Evolutionary conservation across 2,329 filamentous ascomycete species (phyloP).

Genomic region (Aureobasidium sp.): DNA sequence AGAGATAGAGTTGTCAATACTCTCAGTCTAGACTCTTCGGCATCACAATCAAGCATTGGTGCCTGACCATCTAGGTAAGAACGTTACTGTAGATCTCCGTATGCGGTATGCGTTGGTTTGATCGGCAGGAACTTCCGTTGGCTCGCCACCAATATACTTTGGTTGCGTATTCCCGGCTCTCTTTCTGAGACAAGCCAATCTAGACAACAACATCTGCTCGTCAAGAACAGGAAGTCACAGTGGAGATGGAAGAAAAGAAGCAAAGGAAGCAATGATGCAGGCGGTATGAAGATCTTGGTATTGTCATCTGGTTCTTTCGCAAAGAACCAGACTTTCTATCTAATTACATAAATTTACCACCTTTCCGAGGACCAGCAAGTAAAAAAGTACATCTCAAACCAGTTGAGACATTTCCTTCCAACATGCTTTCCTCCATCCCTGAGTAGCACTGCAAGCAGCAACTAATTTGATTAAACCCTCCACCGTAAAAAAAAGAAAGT

Average conservation of each 20-base stretch:
- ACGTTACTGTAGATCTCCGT: background rate
- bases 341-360: slow-evolving; percentile 1
- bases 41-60: background rate
- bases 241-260: background rate
- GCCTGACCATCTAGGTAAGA: background rate
- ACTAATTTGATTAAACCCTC: background rate
- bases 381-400: background rate
- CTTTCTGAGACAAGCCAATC: background rate
- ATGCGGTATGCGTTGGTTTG: background rate
- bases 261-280: background rate
- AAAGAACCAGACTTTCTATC: background rate
- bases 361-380: background rate
- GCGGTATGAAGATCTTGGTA: slow-evolving; percentile 1
- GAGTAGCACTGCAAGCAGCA: background rate
- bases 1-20: background rate
- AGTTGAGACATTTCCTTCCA: background rate
- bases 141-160: background rate
- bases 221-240: background rate
- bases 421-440: background rate
- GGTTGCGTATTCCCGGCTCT: background rate
- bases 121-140: slow-evolving; percentile 5
- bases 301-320: background rate
- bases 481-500: background rate
- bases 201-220: background rate
- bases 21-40: background rate